Base-by-base conservation (phyloP, 345 rosid genomes). In the Barbarea vulgaris region DNA sequence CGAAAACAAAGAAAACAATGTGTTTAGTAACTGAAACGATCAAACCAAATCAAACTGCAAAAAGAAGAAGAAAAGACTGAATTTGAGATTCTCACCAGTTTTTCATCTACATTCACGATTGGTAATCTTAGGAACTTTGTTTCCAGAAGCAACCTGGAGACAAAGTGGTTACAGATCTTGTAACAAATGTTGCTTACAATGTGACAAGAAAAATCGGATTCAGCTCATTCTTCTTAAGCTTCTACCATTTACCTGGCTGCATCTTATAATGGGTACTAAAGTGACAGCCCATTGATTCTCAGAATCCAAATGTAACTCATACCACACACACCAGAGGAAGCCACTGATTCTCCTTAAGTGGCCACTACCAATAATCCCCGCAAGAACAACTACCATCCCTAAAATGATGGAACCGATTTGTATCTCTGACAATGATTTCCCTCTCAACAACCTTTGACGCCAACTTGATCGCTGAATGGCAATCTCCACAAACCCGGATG, bases 61-160 rank as follows among this genome's bases (percentile, higher is more conserved):
- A 25, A 17, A 47, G 36, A 27, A 33, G 15, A 37, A 4, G 19
- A 12, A 18, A 46, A 42, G 56, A 13, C 56, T 18, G 57, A 62
- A 3, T 33, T 25, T 13, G 62, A 44, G 65, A 33, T 31, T 42
- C 50, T 84, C 79, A 94, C 97, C 87, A 89, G 87, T 60, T 84
- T 86, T 34, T 91, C 97, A 46, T 86, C 70, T 30, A 77, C 58
- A 65, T 88, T 87, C 57, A 94, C 98, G 13, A 94, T 95, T 7
- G 95, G 93, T 73, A 94, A 82, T 59, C 95, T 81, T 55, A 84
- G 90, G 74, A 83, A 91, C 70, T 94, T 94, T 3, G 97, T 89
- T 81, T 89, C 93, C 7, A 94, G 86, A 82, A 91, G 83, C 87
- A 94, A 80, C 87, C 98, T 93, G 64, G 53, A 34, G 21, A 34